phyloP scores from a whole-genome alignment of 192 early-diverging fungal genomes.

The Pilobolus umbonatus region DNA sequence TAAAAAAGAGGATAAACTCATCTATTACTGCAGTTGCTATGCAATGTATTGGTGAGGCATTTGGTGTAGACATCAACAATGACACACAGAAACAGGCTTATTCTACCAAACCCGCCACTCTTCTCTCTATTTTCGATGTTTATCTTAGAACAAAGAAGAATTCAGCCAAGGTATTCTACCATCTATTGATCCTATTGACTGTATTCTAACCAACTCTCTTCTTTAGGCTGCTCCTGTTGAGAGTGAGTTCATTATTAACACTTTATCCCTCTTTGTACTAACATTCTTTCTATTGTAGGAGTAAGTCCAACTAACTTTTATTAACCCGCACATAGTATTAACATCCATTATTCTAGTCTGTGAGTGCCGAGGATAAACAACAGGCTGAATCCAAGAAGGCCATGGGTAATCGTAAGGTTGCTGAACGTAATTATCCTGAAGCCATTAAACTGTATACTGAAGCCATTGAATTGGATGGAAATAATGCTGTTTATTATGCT shows the following conservation, averaged over 20 bases:
- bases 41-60: conserved; percentile 93
- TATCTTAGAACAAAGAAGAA: conserved; percentile 72
- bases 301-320: conserved; percentile 8
- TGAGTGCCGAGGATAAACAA: conserved; percentile 61
- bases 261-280: conserved; percentile 3
- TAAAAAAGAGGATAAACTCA: not conserved
- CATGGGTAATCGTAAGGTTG: conserved; percentile 75
- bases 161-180: conserved; percentile 13
- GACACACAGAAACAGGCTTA: conserved; percentile 56
- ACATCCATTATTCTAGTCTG: not conserved
- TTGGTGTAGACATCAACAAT: conserved; percentile 79
- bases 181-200: not conserved
- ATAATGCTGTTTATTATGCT: conserved; percentile 93
- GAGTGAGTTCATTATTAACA: conserved; percentile 16
- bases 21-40: conserved; percentile 60
- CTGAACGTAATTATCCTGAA: conserved; percentile 74
- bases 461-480: conserved; percentile 79
- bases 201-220: not conserved
- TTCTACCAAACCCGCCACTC: conserved; percentile 80
- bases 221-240: conserved; percentile 21
- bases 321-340: not conserved
- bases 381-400: conserved; percentile 89
- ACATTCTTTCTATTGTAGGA: conserved; percentile 17
- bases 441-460: conserved; percentile 88
- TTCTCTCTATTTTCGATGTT: conserved; percentile 86